Evolutionary conservation across 1,284 basidiomycete species (phyloP).

Genomic region (Cystobasidiaceae sp.): DNA sequence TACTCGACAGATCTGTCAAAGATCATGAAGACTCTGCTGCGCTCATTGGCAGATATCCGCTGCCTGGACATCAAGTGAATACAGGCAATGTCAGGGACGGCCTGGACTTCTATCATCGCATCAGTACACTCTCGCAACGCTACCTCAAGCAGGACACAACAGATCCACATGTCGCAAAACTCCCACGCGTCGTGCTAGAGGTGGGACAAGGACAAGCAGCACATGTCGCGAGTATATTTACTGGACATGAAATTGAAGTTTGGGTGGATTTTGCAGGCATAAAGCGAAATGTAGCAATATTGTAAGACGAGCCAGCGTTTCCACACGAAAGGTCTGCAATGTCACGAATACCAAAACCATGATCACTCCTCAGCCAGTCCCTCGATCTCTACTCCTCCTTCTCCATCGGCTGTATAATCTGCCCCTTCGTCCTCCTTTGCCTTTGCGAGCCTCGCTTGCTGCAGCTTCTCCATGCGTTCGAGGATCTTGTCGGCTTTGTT

Average conservation of each 20-base stretch:
- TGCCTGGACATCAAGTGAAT: not conserved
- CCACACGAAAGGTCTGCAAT: too few relatives aligned
- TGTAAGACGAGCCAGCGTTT: too few relatives aligned
- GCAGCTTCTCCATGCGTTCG: conserved; percentile 28
- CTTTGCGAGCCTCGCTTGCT: conserved; percentile 40
- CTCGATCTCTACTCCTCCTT: conserved; percentile 40
- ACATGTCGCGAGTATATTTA: too few relatives aligned
- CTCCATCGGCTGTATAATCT: conserved; percentile 32
- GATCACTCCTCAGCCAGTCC: conserved; percentile 34
- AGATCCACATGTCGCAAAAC: too few relatives aligned
- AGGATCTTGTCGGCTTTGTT: conserved; percentile 70
- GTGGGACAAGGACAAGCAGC: too few relatives aligned
- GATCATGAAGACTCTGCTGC: conserved; percentile 73
- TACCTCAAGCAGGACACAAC: too few relatives aligned
- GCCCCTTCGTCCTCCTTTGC: conserved; percentile 27
- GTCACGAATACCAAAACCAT: not conserved
- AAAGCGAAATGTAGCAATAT: too few relatives aligned
- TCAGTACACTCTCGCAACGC: conserved; percentile 51
- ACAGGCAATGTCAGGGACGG: conserved; percentile 49
- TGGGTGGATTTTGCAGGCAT: too few relatives aligned
- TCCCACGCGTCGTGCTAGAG: too few relatives aligned
- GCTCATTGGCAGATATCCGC: conserved; percentile 64
- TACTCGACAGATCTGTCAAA: conserved; percentile 62
- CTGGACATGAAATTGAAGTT: too few relatives aligned
- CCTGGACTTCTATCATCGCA: conserved; percentile 69